Percentiles rank a stretch among this genome's conserved stretches.
phyloP scores from a whole-genome alignment of 1,284 basidiomycete genomes.

The Apiotrichum gamsii region DNA sequence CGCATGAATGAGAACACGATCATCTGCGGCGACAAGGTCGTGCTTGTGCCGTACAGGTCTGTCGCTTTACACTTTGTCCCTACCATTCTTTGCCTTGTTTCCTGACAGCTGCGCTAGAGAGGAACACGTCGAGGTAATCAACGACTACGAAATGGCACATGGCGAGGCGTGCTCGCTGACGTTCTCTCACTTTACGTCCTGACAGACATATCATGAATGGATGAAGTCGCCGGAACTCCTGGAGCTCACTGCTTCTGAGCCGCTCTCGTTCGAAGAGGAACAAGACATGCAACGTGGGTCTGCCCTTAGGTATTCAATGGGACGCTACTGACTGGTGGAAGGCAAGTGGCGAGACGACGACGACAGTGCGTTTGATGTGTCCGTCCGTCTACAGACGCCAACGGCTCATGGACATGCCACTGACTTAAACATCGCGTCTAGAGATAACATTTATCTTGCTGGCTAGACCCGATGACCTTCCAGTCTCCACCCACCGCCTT shows the following conservation, averaged over 20 bases:
- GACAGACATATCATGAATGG: slow-evolving; percentile 81
- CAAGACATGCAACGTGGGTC: slow-evolving; percentile 82
- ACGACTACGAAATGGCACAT: no score
- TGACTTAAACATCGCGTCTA: no score
- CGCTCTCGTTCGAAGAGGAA: slow-evolving; percentile 74
- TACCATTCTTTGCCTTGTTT: not conserved
- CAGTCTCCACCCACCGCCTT: slow-evolving; percentile 8
- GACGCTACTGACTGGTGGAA: slow-evolving; percentile 35
- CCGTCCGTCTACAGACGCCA: not conserved
- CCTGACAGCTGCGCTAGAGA: slow-evolving; percentile 34
- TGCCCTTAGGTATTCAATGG: not conserved
- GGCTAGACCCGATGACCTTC: slow-evolving; percentile 43
- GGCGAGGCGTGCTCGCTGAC: not conserved
- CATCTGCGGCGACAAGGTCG: slow-evolving; percentile 58
- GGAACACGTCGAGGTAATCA: slow-evolving; percentile 62
- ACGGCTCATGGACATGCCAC: no score
- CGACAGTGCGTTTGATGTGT: slow-evolving; percentile 63
- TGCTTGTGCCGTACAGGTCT: slow-evolving; percentile 68
- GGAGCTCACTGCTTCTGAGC: slow-evolving; percentile 78
- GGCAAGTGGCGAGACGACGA: slow-evolving; percentile 79
- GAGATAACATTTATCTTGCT: slow-evolving; percentile 89
- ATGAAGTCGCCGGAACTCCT: slow-evolving; percentile 73
- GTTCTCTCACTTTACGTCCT: no score
- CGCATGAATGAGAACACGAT: slow-evolving; percentile 58
- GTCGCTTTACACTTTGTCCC: slow-evolving; percentile 13